Conservation (phyloP, 257 asterid genomes). For the Phtheirospermum japonicum region DNA sequence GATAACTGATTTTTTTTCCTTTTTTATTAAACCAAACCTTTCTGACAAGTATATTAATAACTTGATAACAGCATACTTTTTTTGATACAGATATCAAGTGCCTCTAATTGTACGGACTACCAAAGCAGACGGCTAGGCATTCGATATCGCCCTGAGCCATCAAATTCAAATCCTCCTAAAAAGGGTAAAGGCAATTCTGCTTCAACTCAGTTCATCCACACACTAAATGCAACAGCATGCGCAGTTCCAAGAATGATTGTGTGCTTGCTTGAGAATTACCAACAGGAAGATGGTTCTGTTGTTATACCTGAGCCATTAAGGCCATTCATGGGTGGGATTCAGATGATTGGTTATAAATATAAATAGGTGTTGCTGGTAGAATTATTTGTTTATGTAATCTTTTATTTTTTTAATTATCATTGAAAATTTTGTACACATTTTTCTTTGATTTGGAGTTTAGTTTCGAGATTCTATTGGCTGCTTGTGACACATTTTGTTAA, state of each 20-base stretch:
- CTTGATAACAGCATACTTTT: conserved; percentile 15
- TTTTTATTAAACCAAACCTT: neutral
- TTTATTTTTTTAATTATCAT: neutral
- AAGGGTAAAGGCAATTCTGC: conserved; percentile 60
- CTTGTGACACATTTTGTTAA: too few species aligned
- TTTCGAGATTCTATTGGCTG: neutral
- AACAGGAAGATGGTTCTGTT: conserved; percentile 92
- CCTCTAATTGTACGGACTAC: conserved; percentile 95
- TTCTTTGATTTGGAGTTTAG: neutral
- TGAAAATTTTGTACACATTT: conserved; percentile 1
- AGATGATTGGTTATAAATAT: conserved; percentile 40
- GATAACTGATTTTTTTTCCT: neutral
- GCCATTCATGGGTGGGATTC: conserved; percentile 89
- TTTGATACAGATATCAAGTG: conserved; percentile 81
- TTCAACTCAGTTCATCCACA: conserved; percentile 82
- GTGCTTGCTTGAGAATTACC: conserved; percentile 91
- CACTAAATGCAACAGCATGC: conserved; percentile 93
- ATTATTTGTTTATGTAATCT: neutral
- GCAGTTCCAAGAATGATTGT: conserved; percentile 97
- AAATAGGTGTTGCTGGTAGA: conserved; percentile 15
- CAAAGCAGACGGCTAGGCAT: conserved; percentile 92
- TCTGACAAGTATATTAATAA: neutral
- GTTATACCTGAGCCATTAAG: conserved; percentile 70
- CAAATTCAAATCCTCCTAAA: conserved; percentile 40
- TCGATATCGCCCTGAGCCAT: conserved; percentile 74